Percentiles rank a stretch among this genome's conserved stretches.
These are phyloP conservation scores for Micractinium sp. DNA, from an alignment of 139 green algal species.

Conservation along the genomic window DNA sequence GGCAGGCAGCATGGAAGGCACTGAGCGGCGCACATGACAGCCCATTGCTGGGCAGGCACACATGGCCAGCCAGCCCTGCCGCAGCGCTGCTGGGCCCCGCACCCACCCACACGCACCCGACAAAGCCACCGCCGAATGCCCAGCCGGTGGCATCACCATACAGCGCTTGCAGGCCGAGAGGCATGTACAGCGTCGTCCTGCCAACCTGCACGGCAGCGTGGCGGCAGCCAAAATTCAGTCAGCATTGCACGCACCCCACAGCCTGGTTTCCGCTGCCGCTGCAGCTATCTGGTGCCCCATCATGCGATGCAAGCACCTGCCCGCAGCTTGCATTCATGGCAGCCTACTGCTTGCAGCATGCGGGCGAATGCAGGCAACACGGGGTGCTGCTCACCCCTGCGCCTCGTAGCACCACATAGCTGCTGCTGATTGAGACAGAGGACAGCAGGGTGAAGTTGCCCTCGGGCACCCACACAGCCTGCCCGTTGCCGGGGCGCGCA, in stretches of 20 bases:
- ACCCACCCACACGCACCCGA: background rate
- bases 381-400: background rate
- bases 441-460: background rate
- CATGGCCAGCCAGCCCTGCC: no score
- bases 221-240: background rate
- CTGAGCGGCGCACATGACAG: no score
- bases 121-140: slow-evolving; percentile 4
- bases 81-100: background rate
- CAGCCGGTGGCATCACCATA: slow-evolving; percentile 1
- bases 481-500: background rate
- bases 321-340: no score
- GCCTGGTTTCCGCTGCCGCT: background rate
- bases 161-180: background rate
- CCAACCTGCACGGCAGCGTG: background rate
- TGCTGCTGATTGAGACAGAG: background rate
- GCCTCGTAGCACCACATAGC: slow-evolving; percentile 12
- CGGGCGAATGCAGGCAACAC: no score
- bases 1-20: background rate
- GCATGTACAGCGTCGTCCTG: slow-evolving; percentile 6
- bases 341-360: no score
- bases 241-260: background rate
- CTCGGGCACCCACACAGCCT: background rate
- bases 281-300: no score
- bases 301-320: no score
- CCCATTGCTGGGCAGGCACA: no score